Evolutionary conservation across 352 stramenopile species (phyloP).

Genomic region (Phytopythium helicoides): DNA sequence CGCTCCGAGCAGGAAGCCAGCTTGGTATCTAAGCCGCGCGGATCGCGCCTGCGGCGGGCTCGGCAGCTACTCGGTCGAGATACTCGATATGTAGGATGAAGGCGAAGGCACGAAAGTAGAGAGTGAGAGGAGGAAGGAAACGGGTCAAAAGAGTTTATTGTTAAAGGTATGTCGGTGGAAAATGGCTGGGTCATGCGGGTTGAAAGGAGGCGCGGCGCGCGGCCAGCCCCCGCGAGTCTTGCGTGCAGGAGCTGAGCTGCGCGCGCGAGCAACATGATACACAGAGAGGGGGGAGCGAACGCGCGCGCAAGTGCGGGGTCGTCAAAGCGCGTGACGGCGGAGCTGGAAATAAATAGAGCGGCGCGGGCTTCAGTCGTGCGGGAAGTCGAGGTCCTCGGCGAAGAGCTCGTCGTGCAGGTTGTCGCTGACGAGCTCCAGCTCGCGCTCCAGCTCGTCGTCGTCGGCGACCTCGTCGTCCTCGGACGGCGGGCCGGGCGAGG

Average conservation of each 20-base stretch:
- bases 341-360: background rate
- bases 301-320: background rate
- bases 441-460: slow-evolving; percentile 30
- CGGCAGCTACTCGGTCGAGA: too few relatives aligned
- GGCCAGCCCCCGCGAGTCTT: too few relatives aligned
- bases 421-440: slow-evolving; percentile 72
- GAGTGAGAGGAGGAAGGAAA: too few relatives aligned
- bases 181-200: too few relatives aligned
- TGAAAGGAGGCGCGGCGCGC: too few relatives aligned
- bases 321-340: background rate
- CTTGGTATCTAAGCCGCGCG: too few relatives aligned
- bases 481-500: slow-evolving; percentile 41
- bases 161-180: too few relatives aligned
- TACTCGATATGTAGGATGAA: slow-evolving; percentile 11
- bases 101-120: too few relatives aligned
- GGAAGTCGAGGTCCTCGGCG: slow-evolving; percentile 72
- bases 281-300: slow-evolving; percentile 14
- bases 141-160: too few relatives aligned
- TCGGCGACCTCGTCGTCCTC: slow-evolving; percentile 42
- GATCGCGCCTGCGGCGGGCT: too few relatives aligned
- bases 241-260: background rate
- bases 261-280: slow-evolving; percentile 41
- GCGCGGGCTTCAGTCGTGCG: slow-evolving; percentile 18
- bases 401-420: slow-evolving; percentile 74
- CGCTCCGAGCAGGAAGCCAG: too few relatives aligned